A percentile compares a stretch with the other conserved stretches of the same genome.
These are phyloP conservation scores for Cicer chorassanicum DNA, from an alignment of 306 rosid genomes.

Conservation along the genomic window DNA sequence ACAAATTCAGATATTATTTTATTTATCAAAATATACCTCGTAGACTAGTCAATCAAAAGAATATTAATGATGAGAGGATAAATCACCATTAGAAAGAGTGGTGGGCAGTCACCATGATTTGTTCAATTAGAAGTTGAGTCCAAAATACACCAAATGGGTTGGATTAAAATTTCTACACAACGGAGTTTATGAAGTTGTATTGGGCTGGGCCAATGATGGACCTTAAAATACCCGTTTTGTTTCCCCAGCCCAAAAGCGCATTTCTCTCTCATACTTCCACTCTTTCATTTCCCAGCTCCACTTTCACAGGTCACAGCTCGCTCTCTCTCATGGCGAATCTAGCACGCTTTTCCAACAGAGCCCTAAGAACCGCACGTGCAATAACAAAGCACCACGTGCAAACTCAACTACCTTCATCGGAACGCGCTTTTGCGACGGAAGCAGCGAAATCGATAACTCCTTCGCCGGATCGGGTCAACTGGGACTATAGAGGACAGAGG, in stretches of 20 bases:
- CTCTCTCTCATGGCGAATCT: conserved; percentile 63
- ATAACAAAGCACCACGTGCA: conserved; percentile 40
- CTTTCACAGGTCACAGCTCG: not conserved
- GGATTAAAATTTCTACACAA: too few relatives aligned
- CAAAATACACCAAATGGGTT: too few relatives aligned
- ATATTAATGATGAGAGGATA: too few relatives aligned
- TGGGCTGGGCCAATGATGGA: not conserved
- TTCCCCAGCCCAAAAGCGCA: conserved; percentile 18
- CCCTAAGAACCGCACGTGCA: conserved; percentile 52
- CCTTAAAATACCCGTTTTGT: not conserved
- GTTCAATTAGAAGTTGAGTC: too few relatives aligned
- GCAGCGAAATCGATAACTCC: conserved; percentile 59
- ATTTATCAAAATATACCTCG: too few relatives aligned
- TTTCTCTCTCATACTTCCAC: not conserved
- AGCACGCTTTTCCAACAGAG: conserved; percentile 74
- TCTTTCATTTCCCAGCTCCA: not conserved
- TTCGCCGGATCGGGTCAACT: conserved; percentile 79
- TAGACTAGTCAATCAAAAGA: too few relatives aligned
- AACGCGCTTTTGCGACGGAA: conserved; percentile 62
- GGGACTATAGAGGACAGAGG: conserved; percentile 99
- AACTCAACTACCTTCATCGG: conserved; percentile 37
- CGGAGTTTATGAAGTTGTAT: not conserved
- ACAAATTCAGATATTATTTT: too few relatives aligned
- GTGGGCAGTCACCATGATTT: too few relatives aligned
- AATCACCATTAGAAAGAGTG: too few relatives aligned